Percentiles rank a stretch among this genome's conserved stretches.
Evolutionary conservation across 495 filamentous ascomycete species (phyloP).

Genomic region (Neurospora hispaniola): DNA sequence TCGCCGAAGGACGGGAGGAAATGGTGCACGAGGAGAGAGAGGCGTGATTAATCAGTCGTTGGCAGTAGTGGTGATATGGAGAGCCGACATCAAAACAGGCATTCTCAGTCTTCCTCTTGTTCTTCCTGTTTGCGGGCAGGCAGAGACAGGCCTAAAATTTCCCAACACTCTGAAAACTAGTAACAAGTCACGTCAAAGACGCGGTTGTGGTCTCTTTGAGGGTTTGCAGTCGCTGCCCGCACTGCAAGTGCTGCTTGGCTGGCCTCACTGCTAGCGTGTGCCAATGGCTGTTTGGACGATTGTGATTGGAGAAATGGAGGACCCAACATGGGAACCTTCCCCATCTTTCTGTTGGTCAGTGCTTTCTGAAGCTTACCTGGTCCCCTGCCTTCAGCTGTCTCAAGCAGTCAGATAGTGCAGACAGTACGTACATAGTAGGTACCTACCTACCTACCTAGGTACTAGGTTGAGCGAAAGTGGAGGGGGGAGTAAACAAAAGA

Average conservation of each 20-base stretch:
- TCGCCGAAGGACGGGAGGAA: background rate
- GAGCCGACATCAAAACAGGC: slow-evolving; percentile 7
- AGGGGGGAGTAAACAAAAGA: background rate
- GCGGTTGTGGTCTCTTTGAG: background rate
- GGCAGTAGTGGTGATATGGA: background rate
- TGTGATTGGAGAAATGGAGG: background rate
- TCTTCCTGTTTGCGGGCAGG: background rate
- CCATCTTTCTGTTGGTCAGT: background rate
- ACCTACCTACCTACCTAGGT: background rate
- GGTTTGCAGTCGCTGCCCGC: background rate
- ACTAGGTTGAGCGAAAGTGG: background rate
- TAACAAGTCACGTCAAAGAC: background rate
- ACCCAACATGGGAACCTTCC: background rate
- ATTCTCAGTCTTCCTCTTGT: background rate
- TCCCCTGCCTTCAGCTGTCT: background rate
- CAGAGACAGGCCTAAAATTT: background rate
- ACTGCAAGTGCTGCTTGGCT: background rate
- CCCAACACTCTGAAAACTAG: background rate
- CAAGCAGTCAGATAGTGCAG: background rate
- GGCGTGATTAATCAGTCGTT: background rate
- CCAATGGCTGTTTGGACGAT: background rate
- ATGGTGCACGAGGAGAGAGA: background rate
- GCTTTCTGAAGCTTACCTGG: background rate
- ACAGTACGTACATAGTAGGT: no score
- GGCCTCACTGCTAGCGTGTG: background rate